A percentile compares a stretch with the other conserved stretches of the same genome.
These are phyloP conservation scores for Vaccinium macrocarpon DNA, from an alignment of 148 eudicot genomes.

Conservation along the genomic window DNA sequence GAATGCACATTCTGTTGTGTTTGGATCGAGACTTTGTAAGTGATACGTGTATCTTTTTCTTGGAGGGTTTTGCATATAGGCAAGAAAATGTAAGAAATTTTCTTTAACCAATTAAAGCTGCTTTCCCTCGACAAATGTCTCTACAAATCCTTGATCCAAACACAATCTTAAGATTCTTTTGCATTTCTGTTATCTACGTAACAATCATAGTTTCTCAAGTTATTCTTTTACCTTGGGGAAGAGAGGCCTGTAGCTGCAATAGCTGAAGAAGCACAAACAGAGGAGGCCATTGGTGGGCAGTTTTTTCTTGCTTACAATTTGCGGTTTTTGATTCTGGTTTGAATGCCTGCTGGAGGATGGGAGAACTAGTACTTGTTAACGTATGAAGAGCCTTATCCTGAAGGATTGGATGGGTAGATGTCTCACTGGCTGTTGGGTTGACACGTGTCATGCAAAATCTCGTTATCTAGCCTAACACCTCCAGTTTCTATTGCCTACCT, in stretches of 20 bases:
- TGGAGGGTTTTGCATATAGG: too few relatives aligned
- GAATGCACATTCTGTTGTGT: not conserved
- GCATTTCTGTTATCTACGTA: too few relatives aligned
- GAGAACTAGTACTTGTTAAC: conserved; percentile 15
- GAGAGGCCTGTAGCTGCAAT: conserved; percentile 74
- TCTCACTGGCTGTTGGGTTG: conserved; percentile 53
- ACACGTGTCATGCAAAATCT: conserved; percentile 64
- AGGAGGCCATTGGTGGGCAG: conserved; percentile 63
- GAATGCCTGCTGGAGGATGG: not conserved
- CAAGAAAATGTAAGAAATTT: not conserved
- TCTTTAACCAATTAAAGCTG: not conserved
- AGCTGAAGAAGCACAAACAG: conserved; percentile 90
- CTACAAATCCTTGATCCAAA: not conserved
- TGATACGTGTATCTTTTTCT: not conserved
- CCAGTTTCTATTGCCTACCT: conserved; percentile 22
- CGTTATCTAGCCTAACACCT: conserved; percentile 7
- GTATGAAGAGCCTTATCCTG: conserved; percentile 46
- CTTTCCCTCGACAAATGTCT: not conserved
- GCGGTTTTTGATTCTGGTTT: conserved; percentile 5
- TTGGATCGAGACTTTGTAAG: not conserved
- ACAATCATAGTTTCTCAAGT: not conserved
- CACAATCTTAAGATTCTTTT: not conserved
- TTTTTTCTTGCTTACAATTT: conserved; percentile 6
- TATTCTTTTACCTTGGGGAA: conserved; percentile 57
- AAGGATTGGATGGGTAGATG: conserved; percentile 39